Percentiles rank a stretch among this genome's conserved stretches.
Evolutionary conservation across 371 early-diverging fungal species (phyloP).

Genomic region (Mucor saturninus): DNA sequence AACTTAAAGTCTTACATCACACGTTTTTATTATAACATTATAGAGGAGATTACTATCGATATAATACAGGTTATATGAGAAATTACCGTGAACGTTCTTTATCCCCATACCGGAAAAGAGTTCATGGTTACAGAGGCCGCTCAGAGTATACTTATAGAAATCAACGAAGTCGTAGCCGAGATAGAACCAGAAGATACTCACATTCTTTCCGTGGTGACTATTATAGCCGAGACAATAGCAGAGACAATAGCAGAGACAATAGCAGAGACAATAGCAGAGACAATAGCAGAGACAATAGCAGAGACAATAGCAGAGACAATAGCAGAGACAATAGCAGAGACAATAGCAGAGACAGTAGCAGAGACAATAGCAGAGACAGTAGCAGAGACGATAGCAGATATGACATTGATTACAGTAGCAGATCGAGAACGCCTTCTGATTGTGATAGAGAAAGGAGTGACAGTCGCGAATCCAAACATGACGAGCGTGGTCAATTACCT

Average conservation of each 20-base stretch:
- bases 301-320: neutral
- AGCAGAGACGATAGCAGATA: neutral
- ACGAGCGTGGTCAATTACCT: neutral
- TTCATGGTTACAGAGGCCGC: no score
- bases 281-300: neutral
- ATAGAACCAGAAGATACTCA: neutral
- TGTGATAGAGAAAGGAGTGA: slow-evolving; percentile 6
- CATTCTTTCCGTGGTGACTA: no score
- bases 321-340: neutral
- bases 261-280: neutral
- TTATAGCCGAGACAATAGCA: neutral
- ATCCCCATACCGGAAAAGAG: no score
- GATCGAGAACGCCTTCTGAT: slow-evolving; percentile 17
- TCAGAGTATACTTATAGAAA: neutral
- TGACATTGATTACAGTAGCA: slow-evolving; percentile 6
- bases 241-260: neutral
- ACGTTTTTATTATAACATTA: no score
- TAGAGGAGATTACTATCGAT: no score
- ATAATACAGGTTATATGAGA: no score
- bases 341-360: neutral
- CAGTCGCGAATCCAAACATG: neutral
- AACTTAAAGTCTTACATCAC: no score
- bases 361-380: neutral
- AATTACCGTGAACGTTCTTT: no score
- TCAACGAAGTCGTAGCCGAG: neutral